Evolutionary conservation across 2,329 filamentous ascomycete species (phyloP), one percentile per base, ranked within the genome.

Genomic region (Lizonia empirigonia): DNA sequence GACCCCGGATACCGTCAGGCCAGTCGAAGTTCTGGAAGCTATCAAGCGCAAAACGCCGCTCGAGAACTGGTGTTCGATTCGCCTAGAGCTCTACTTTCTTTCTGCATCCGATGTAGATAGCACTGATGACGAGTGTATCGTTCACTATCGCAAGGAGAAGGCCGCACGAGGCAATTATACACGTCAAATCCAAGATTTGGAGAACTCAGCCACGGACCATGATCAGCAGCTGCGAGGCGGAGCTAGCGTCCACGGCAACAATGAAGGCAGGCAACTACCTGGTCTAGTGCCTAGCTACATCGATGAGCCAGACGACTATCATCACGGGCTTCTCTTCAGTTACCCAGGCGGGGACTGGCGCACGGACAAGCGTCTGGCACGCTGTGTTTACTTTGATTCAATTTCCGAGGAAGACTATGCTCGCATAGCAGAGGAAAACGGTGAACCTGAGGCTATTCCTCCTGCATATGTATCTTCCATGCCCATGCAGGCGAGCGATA

Each of bases 141-240:
- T 40, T 34, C 44, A 53, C 33, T 45, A 49, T 49, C 44, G 44
- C 26, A 40, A 41, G 45, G 44, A 53, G 29, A 53, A 53, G 50
- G 39, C 39, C 34, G 29, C 22, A 26, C 39, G 50, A 6, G 50
- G 45, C 26, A 40, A 50, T 29, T 53, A 53, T 45, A 50, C 7
- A 34, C 50, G 45, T 49, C 50, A 53, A 2, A 41, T 50, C 10
- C 19, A 49, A 35, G 34, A 38, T 44, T 20, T 53, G 33, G 50
- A 44, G 37, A 44, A 44, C 38, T 47, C 50, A 41, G 19, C 41
- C 30, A 44, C 29, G 33, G 47, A 33, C 30, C 37, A 49, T 49
- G 37, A 41, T 50, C 34, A 41, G 45, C 45, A 48, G 45, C 45
- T 41, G 40, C 39, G 34, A 44, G 39, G 39, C 39, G 39, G 39